These are phyloP conservation scores for Boletus sensibilis DNA, from an alignment of 768 basidiomycete species.

Conservation along the genomic window DNA sequence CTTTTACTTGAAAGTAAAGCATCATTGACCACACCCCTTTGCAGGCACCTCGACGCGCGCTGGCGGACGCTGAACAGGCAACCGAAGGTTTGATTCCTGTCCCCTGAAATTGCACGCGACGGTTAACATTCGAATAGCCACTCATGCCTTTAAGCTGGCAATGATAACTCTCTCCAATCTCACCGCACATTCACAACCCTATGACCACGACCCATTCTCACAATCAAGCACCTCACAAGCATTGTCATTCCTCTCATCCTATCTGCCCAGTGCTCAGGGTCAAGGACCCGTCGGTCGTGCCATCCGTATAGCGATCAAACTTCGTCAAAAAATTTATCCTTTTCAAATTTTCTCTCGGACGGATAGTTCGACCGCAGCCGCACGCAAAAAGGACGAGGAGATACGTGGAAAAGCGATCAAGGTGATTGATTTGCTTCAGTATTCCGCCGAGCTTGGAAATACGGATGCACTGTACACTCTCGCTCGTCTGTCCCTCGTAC, in stretches of 20 bases:
- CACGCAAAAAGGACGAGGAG: conserved; percentile 64
- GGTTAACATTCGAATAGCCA: conserved; percentile 41
- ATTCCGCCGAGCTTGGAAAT: conserved; percentile 78
- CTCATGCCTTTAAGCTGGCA: conserved; percentile 75
- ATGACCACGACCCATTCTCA: conserved; percentile 49
- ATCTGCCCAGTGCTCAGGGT: conserved; percentile 71
- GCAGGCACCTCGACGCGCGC: conserved; percentile 13
- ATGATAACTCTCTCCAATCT: conserved; percentile 63
- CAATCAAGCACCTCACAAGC: conserved; percentile 39
- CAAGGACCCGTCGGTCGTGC: conserved; percentile 74
- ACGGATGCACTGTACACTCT: conserved; percentile 69
- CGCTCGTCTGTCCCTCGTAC: conserved; percentile 65
- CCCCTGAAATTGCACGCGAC: background rate
- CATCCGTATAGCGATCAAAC: conserved; percentile 63
- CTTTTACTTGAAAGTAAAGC: background rate
- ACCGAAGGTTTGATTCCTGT: conserved; percentile 46
- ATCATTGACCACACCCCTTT: conserved; percentile 1
- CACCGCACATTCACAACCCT: conserved; percentile 56
- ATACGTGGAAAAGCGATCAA: conserved; percentile 71
- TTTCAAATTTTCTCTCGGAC: conserved; percentile 43
- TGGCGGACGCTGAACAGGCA: conserved; percentile 40
- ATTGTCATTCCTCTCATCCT: conserved; percentile 56
- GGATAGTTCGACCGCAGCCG: conserved; percentile 42
- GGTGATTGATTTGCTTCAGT: conserved; percentile 75
- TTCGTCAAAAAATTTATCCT: conserved; percentile 59